Base-by-base conservation (phyloP, 768 basidiomycete genomes). In the Serendipita sp. region DNA sequence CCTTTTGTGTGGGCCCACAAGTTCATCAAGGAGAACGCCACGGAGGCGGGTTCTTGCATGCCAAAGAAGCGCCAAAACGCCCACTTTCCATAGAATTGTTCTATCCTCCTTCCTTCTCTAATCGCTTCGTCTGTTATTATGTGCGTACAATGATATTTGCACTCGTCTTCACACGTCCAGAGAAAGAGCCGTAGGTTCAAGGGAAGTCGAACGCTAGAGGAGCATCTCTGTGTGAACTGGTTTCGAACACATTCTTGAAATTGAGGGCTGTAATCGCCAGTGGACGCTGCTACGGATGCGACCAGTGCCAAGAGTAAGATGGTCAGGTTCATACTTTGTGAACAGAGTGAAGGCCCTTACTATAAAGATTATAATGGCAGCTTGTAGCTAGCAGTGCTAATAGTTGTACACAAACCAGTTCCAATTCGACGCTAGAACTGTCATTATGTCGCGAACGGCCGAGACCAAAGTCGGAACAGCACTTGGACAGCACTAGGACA, bases 81-180 rank as follows among this genome's bases (percentile, higher is more conserved):
- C 95, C 95, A 98, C 77, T 98, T 98, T 15, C 95, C 96, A 70
- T 92, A 83, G 73, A 89, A 94, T 69, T 96, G 93, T 48, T 88
- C 81, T 1, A 89, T 74, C 1, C 44, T 53, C 3, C 24, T 58
- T 1, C 65, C 68, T 45, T 70, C 69, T 0, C 81, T 81, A n/a
- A 81, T 68, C 38, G 83, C 82, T 5, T 74, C 70, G 67, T 83
- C 80, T 3, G 89, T 92, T 44, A 90, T 78, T 56, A 78, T 74
- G 71, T 93, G 91, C 83, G 88, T 91, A 76, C 96, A 99, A 2
- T 71, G 73, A 72, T 99, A 99, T 72, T 84, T 84, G 79, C 95
- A 99, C 72, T 96, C 80, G 67, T 89, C 91, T 8, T 72, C 71
- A 75, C 93, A 96, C 37, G 88, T 83, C 94, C 94, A 98, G n/a